A percentile compares a stretch with the other conserved stretches of the same genome.
Conservation (phyloP, 441 rosid genomes). For the Erysimum pusillum region DNA sequence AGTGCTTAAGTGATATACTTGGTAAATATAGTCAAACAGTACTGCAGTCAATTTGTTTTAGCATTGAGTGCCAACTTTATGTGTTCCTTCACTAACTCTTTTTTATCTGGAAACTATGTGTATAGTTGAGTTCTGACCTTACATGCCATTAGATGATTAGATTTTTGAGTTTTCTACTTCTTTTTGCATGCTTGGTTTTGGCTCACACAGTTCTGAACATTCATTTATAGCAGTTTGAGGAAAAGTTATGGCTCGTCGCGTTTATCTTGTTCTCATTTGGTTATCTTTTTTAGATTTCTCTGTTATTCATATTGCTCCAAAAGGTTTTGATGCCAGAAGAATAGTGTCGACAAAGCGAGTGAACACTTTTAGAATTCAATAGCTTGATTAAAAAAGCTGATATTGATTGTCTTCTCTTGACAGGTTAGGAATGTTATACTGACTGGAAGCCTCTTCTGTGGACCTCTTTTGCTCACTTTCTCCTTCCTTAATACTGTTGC, state of each 20-base stretch:
- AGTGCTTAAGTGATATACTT: background rate
- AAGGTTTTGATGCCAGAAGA: background rate
- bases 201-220: constrained; percentile 4
- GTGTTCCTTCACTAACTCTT: background rate
- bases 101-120: constrained; percentile 3
- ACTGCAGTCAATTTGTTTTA: background rate
- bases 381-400: background rate
- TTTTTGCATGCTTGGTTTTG: background rate
- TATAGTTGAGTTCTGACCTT: constrained; percentile 3
- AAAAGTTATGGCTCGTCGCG: background rate
- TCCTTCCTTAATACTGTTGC: constrained; percentile 41
- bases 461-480: constrained; percentile 41
- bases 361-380: background rate
- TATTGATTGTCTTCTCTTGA: background rate
- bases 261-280: constrained; percentile 1
- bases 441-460: constrained; percentile 42
- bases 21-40: background rate
- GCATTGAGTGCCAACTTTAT: background rate
- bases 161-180: background rate
- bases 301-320: constrained; percentile 13
- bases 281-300: no score
- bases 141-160: background rate
- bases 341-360: background rate
- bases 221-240: background rate
- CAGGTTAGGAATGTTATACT: constrained; percentile 41